A percentile compares a stretch with the other conserved stretches of the same genome.
These are phyloP conservation scores for Diversispora eburnea DNA, from an alignment of 192 early-diverging fungal species.

Conservation along the genomic window DNA sequence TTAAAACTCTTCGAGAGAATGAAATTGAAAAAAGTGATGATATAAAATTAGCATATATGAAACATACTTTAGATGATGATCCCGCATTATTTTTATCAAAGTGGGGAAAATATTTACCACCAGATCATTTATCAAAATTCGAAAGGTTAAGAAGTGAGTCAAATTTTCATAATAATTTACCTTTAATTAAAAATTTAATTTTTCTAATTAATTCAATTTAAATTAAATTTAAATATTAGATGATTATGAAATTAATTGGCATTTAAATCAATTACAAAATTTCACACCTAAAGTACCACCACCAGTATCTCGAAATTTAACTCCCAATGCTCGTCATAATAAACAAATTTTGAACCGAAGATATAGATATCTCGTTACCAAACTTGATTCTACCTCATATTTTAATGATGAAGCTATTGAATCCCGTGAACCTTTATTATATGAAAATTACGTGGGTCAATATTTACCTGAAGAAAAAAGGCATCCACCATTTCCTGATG, in stretches of 20 bases:
- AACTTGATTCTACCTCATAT: constrained; percentile 36
- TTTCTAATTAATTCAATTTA: background rate
- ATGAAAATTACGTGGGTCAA: constrained; percentile 43
- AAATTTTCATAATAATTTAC: background rate
- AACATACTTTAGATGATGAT: constrained; percentile 28
- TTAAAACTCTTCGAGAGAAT: constrained; percentile 34
- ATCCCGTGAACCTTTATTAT: constrained; percentile 40
- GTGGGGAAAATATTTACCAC: constrained; percentile 39
- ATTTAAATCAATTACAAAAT: constrained; percentile 28
- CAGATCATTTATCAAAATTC: constrained; percentile 30
- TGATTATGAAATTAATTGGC: constrained; percentile 41
- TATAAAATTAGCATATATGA: constrained; percentile 35
- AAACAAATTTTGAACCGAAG: constrained; percentile 38
- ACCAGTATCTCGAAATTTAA: background rate
- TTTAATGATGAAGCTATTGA: constrained; percentile 40
- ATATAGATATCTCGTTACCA: constrained; percentile 33
- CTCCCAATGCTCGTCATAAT: background rate
- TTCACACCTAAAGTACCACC: background rate
- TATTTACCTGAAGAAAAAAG: constrained; percentile 32
- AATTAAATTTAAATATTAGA: background rate
- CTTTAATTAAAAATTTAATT: background rate
- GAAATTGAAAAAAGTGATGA: constrained; percentile 31
- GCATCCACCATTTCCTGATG: constrained; percentile 31
- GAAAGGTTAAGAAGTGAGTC: constrained; percentile 28
- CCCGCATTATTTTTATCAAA: constrained; percentile 40